A percentile compares a stretch with the other conserved stretches of the same genome.
These are phyloP conservation scores for Serendipita sp. DNA, from an alignment of 768 basidiomycete species.

Conservation along the genomic window DNA sequence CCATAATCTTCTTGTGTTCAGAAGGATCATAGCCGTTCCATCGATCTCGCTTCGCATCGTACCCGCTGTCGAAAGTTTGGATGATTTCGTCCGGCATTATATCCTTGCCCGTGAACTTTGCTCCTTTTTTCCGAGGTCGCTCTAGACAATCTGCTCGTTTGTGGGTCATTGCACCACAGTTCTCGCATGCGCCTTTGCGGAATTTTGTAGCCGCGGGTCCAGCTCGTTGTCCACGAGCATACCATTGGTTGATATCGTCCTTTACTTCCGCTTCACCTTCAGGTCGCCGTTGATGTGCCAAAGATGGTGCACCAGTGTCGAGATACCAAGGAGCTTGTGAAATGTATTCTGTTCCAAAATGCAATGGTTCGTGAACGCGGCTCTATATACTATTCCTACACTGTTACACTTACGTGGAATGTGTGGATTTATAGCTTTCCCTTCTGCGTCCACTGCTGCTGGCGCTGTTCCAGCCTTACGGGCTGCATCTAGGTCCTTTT, in stretches of 20 bases:
- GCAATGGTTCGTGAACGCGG: constrained; percentile 1
- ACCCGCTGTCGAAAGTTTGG: constrained; percentile 60
- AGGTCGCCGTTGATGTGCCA: constrained; percentile 83
- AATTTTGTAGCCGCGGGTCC: constrained; percentile 94
- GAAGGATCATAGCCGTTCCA: constrained; percentile 97
- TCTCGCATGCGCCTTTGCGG: constrained; percentile 96
- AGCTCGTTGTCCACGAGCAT: constrained; percentile 67
- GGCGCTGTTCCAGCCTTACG: constrained; percentile 97
- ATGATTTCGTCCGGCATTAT: constrained; percentile 86
- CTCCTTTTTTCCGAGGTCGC: constrained; percentile 89
- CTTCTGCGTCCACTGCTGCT: constrained; percentile 88
- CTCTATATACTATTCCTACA: neutral
- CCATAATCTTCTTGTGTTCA: constrained; percentile 73
- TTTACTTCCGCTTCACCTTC: constrained; percentile 38
- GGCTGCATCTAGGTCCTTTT: constrained; percentile 95
- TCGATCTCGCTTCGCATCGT: constrained; percentile 88
- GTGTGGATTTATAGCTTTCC: constrained; percentile 92
- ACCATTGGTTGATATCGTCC: constrained; percentile 68
- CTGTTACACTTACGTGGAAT: constrained; percentile 67
- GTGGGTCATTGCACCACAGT: constrained; percentile 95
- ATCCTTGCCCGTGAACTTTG: constrained; percentile 77
- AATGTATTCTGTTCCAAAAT: constrained; percentile 60
- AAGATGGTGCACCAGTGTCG: constrained; percentile 81
- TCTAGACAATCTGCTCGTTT: constrained; percentile 84
- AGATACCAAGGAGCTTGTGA: constrained; percentile 98